Base-by-base conservation (phyloP, 139 green algal genomes). In the Limnomonas spitsbergensis region DNA sequence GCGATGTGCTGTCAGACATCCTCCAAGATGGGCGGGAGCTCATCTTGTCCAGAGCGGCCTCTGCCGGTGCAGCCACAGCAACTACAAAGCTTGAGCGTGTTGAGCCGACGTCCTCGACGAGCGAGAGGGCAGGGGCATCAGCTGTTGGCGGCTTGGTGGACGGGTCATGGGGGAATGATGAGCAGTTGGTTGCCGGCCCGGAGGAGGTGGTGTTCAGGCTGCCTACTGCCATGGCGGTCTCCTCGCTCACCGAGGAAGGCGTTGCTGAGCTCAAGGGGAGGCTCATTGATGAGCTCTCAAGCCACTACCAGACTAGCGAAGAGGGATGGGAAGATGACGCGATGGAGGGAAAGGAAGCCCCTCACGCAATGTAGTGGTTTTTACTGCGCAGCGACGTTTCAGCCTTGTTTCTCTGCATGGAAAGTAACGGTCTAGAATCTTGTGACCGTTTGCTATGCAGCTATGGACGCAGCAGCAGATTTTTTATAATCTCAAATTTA, bases 191-290 rank as follows among this genome's bases (percentile, higher is more conserved):
- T 7, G 31, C 9, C 26, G 52, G 27, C 1, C 39, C 39, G 9
- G 82, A 39, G 35, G 74, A 90, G 35, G 67, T 89, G 54, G 89
- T 85, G 0, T 76, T 52, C 4, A 32, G 75, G 31, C 53, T 97
- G 68, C 82, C 87, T 1, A 29, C 38, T 20, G 92, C 92, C 2
- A 14, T 90, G 53, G 70, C 83, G 0, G 86, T 95, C 1, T 96
- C 91, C 2, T 90, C 90, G 2, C 40, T 91, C 4, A 95, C 84
- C 0, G 80, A 92, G n/a, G 53, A 87, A 6, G 92, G 92, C 24
- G 72, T 96, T 7, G 77, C 87, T 1, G 42, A 81, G 38, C 73
- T 97, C 37, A 88, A 95, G 82, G 76, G 20, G 14, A 61, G 47
- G 47, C 20, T 61, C 14, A 61, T 61, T 14, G 20, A 14, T 61